Evolutionary conservation across 2,329 filamentous ascomycete species (phyloP).

Genomic region (Calonectria henricotiae): DNA sequence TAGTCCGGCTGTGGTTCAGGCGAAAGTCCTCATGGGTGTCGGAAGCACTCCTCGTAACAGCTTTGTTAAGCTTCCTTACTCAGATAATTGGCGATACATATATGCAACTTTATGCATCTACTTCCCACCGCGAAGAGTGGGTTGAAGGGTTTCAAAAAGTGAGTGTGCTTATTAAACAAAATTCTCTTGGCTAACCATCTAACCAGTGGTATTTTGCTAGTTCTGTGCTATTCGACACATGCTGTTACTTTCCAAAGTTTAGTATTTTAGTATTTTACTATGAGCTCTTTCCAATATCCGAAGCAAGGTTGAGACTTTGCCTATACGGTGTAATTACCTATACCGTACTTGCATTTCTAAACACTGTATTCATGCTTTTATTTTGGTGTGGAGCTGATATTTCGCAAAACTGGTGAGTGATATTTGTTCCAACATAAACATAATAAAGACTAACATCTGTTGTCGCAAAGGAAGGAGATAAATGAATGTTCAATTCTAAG

Average conservation of each 20-base stretch:
- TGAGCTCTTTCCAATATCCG: slow-evolving; percentile 2
- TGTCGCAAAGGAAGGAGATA: not conserved
- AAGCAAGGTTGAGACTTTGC: not conserved
- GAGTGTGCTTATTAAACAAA: not conserved
- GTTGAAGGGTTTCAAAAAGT: not conserved
- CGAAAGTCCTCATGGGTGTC: not conserved
- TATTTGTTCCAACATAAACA: not conserved
- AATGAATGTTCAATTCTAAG: not conserved
- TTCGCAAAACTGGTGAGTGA: not conserved
- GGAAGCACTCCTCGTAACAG: not conserved
- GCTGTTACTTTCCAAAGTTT: not conserved
- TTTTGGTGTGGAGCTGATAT: not conserved
- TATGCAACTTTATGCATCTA: slow-evolving; percentile 3
- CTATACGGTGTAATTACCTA: slow-evolving; percentile 2
- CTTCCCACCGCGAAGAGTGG: not conserved
- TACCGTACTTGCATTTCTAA: not conserved
- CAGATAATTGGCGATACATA: not conserved
- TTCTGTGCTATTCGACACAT: not conserved
- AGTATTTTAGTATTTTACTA: not conserved
- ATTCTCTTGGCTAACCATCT: not conserved
- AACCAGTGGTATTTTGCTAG: not conserved
- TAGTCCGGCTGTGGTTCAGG: not conserved
- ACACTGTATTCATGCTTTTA: not conserved
- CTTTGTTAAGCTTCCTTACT: not conserved
- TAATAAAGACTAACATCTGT: not conserved